These are phyloP conservation scores for Leishmania tarentolae DNA, from an alignment of 208 protist genomes.

Conservation along the genomic window DNA sequence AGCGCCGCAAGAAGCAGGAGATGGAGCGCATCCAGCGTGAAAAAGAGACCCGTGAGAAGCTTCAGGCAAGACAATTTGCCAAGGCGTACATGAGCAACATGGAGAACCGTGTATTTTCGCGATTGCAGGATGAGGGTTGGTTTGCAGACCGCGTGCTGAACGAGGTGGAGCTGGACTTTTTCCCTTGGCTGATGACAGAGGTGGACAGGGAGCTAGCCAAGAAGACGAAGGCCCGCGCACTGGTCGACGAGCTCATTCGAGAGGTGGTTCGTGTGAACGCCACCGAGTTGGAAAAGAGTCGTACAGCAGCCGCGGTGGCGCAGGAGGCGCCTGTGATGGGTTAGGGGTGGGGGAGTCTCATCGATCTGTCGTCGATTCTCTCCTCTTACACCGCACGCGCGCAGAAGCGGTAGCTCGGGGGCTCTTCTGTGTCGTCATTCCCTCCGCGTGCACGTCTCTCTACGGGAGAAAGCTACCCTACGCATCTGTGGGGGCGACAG, in stretches of 20 bases:
- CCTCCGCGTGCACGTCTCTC: neutral
- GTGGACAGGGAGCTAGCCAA: constrained; percentile 85
- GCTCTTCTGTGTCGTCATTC: neutral
- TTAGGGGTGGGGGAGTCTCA: neutral
- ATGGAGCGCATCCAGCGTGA: constrained; percentile 89
- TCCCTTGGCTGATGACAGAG: constrained; percentile 93
- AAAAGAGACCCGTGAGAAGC: constrained; percentile 90
- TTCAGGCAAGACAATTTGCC: constrained; percentile 93
- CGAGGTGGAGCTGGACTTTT: constrained; percentile 95
- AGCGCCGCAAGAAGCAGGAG: constrained; percentile 95
- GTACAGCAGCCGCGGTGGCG: neutral
- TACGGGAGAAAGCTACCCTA: neutral
- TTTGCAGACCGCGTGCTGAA: constrained; percentile 94
- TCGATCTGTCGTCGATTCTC: neutral
- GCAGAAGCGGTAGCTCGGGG: neutral
- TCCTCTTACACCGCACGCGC: neutral
- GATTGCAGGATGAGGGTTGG: constrained; percentile 94
- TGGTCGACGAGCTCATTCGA: constrained; percentile 89
- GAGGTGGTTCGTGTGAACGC: constrained; percentile 77
- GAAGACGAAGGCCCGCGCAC: constrained; percentile 70
- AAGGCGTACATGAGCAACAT: constrained; percentile 94
- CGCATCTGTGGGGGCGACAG: neutral
- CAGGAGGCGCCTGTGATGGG: neutral
- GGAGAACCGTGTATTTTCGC: constrained; percentile 90
- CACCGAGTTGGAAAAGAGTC: constrained; percentile 41